Evolutionary conservation across 768 basidiomycete genomes (phyloP), one percentile per base, ranked within the genome.

Genomic region (Lactarius psammicola): DNA sequence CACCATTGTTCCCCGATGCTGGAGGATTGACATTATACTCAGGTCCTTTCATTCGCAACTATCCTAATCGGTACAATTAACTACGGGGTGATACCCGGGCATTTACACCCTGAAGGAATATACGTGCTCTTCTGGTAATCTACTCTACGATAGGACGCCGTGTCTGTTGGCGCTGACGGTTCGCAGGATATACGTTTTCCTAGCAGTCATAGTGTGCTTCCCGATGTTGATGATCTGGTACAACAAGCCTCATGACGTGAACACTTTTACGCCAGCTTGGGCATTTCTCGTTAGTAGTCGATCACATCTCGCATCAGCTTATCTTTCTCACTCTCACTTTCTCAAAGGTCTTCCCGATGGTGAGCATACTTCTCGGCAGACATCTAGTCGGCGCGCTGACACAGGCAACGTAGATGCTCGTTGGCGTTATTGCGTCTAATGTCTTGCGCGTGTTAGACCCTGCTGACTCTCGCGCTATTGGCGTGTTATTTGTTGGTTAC

Each of bases 181-280:
- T 30, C 31, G 11, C 63, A 81, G 81, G 81, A 71, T 80, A 18
- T 83, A 83, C 62, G 77, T 80, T 33, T 65, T 72, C 28, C 72
- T 79, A 10, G 69, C 80, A 1, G 54, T 79, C 30, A 11, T 76
- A 5, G 76, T 79, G 10, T 81, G 78, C 64, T 78, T 82, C 67
- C 78, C 78, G 7, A 81, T 82, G 81, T 70, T 82, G 58, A 79
- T 80, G 77, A 78, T 82, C 53, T 83, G 80, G 80, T 82, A 79
- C 72, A 80, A 80, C 61, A 71, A 79, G 57, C 79, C 81, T 4
- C 81, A 82, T 66, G 80, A 82, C 46, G 61, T 82, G 60, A 71
- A 67, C 13, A 74, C 75, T 26, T 81, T 82, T 67, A 76, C 76
- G 3, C 75, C 76, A 0, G 75, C 75, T 0, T 76, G 75, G 74